A percentile compares a stretch with the other conserved stretches of the same genome.
Evolutionary conservation across 345 rosid species (phyloP).

Genomic region (Garcia nutans): DNA sequence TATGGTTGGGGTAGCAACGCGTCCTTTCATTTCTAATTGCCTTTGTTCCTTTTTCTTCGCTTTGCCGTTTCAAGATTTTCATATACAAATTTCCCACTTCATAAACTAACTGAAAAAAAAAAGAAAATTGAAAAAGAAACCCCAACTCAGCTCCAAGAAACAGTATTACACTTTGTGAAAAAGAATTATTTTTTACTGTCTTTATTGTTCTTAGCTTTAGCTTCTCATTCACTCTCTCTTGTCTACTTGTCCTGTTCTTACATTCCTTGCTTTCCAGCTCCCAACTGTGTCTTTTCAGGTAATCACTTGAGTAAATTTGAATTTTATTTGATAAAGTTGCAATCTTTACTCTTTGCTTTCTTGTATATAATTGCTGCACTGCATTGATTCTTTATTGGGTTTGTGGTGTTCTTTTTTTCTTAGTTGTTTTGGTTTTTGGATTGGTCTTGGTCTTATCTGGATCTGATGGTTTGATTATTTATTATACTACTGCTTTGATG

Average conservation of each 20-base stretch:
- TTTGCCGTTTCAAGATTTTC: background rate
- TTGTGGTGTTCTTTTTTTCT: background rate
- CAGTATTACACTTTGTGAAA: too few species aligned
- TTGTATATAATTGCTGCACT: background rate
- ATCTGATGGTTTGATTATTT: constrained; percentile 6
- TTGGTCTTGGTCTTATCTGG: background rate
- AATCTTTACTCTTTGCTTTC: background rate
- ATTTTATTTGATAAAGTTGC: background rate
- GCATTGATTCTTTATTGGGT: background rate
- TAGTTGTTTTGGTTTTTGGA: background rate
- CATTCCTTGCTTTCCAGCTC: background rate
- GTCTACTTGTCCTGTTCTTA: background rate
- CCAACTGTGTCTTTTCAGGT: background rate
- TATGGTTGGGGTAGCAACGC: background rate
- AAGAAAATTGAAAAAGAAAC: background rate
- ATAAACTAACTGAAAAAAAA: background rate
- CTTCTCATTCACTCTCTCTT: background rate
- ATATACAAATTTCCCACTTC: background rate
- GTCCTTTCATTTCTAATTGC: background rate
- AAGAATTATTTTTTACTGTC: too few species aligned
- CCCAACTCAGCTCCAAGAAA: background rate
- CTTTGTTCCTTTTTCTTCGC: background rate
- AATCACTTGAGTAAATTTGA: background rate
- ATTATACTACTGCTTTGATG: constrained; percentile 10
- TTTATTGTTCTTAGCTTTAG: constrained; percentile 11